A percentile compares a stretch with the other conserved stretches of the same genome.
phyloP scores from a whole-genome alignment of 345 rosid species.

The Combretum micranthum region DNA sequence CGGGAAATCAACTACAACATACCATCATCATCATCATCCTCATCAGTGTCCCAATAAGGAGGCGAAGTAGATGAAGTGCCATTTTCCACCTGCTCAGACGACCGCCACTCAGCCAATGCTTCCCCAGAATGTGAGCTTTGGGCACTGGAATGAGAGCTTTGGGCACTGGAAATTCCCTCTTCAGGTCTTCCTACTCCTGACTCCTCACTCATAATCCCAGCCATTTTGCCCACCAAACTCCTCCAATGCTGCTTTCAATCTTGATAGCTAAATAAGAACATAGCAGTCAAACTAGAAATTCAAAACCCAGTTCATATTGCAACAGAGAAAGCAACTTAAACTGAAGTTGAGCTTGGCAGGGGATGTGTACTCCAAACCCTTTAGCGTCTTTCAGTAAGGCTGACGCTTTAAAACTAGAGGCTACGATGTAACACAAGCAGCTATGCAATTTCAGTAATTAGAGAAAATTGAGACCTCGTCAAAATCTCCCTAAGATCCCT shows the following conservation, averaged over 20 bases:
- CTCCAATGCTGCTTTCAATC: conserved; percentile 26
- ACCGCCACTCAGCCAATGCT: conserved; percentile 86
- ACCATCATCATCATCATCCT: conserved; percentile 66
- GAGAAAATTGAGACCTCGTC: no score
- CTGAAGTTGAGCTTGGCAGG: no score
- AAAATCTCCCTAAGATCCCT: no score
- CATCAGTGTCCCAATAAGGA: conserved; percentile 83
- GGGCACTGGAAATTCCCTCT: conserved; percentile 55
- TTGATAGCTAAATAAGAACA: conserved; percentile 17
- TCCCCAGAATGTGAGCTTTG: conserved; percentile 65
- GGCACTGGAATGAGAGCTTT: conserved; percentile 50
- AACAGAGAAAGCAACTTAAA: no score
- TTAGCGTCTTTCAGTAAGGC: no score
- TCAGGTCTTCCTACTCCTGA: conserved; percentile 60
- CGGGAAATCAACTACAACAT: neutral
- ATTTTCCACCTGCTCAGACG: conserved; percentile 87
- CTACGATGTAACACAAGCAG: no score
- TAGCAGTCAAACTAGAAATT: conserved; percentile 3
- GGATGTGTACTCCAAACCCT: no score
- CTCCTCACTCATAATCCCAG: conserved; percentile 56
- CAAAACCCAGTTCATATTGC: neutral
- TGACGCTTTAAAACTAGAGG: no score
- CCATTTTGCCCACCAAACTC: conserved; percentile 51
- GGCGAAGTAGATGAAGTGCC: conserved; percentile 87
- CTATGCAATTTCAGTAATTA: no score